Evolutionary conservation across 1,284 basidiomycete species (phyloP).

Genomic region (Ganoderma sinense): DNA sequence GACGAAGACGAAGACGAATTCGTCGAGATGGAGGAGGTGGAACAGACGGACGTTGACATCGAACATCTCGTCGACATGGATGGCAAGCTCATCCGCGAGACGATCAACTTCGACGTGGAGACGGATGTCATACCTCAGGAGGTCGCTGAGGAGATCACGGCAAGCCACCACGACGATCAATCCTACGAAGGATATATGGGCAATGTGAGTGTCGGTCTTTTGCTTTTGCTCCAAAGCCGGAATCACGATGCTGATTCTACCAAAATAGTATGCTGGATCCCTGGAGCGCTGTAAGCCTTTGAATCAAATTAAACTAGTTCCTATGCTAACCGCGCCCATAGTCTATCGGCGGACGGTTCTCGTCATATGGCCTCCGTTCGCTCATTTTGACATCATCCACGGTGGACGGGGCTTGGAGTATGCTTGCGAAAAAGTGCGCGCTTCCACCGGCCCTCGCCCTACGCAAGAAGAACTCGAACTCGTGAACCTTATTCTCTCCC

Average conservation of each 20-base stretch:
- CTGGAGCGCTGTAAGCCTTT: background rate
- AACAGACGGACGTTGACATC: background rate
- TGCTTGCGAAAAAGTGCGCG: constrained; percentile 21
- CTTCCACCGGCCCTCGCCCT: background rate
- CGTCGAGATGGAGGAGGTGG: background rate
- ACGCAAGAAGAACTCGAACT: constrained; percentile 18
- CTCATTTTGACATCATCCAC: constrained; percentile 36
- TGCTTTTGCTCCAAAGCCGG: constrained; percentile 15
- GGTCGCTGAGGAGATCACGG: background rate
- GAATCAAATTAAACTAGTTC: background rate
- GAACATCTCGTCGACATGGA: constrained; percentile 2
- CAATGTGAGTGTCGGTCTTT: constrained; percentile 42
- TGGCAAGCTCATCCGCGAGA: background rate
- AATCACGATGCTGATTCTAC: no score
- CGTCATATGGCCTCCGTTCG: constrained; percentile 44
- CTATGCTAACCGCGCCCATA: constrained; percentile 20
- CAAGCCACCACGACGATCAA: background rate
- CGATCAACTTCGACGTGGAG: background rate
- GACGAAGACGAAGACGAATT: background rate
- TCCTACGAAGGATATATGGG: constrained; percentile 48
- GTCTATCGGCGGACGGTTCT: constrained; percentile 53
- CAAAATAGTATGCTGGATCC: background rate
- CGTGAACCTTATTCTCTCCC: constrained; percentile 18
- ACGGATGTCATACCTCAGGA: background rate
- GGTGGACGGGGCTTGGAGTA: constrained; percentile 13